Evolutionary conservation across 345 rosid genomes (phyloP).

Genomic region (Populus alba): DNA sequence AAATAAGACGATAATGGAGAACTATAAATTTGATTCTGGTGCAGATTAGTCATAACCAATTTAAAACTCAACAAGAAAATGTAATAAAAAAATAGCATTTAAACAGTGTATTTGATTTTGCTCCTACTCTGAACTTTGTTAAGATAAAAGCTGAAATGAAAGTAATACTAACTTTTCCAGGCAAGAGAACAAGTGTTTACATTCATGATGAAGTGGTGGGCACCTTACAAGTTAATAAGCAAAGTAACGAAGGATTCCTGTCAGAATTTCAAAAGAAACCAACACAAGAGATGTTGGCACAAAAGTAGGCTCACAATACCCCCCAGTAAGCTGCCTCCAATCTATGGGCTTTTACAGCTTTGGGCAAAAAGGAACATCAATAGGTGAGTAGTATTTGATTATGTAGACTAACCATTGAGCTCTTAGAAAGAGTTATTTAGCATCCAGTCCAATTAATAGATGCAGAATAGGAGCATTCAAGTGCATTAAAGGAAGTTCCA

Average conservation of each 20-base stretch:
- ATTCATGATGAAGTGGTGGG: background rate
- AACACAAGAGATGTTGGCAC: background rate
- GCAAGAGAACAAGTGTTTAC: background rate
- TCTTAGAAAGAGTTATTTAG: background rate
- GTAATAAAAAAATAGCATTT: background rate
- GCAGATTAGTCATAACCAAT: background rate
- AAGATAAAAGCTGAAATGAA: background rate
- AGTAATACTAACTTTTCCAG: background rate
- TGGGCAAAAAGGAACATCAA: background rate
- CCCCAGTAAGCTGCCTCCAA: background rate
- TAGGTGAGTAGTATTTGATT: no score
- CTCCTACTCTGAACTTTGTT: background rate
- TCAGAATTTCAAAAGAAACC: background rate
- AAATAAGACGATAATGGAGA: background rate
- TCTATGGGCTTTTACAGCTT: background rate
- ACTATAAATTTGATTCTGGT: background rate
- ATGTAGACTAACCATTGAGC: background rate
- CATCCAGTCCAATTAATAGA: background rate
- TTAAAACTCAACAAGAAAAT: background rate
- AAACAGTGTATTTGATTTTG: background rate
- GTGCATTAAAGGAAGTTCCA: background rate
- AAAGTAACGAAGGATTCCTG: background rate
- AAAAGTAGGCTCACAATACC: background rate
- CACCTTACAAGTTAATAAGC: background rate
- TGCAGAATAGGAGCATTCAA: background rate